These are phyloP conservation scores for Erythrophleum fordii DNA, from an alignment of 306 rosid genomes.

Conservation along the genomic window DNA sequence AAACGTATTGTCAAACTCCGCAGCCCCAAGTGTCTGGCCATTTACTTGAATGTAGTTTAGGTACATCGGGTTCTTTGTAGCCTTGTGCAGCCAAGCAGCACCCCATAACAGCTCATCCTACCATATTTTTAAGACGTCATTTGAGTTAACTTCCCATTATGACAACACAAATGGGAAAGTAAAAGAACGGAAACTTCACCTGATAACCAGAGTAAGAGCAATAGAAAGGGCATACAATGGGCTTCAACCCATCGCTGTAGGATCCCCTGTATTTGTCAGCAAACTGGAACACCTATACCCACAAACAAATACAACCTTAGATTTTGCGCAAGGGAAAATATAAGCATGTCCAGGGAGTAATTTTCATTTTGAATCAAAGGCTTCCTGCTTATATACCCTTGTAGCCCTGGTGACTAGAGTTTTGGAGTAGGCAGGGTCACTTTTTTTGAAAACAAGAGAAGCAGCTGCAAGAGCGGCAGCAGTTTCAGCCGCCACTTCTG, in stretches of 20 bases:
- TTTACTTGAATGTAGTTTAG: slow-evolving; percentile 84
- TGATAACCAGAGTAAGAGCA: slow-evolving; percentile 91
- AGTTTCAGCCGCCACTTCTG: slow-evolving; percentile 95
- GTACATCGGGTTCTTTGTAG: slow-evolving; percentile 78
- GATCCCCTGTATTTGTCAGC: slow-evolving; percentile 90
- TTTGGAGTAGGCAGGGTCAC: slow-evolving; percentile 81
- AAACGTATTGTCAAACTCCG: slow-evolving; percentile 80
- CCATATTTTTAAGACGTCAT: background rate
- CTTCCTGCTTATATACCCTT: slow-evolving; percentile 61
- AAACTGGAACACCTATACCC: slow-evolving; percentile 78
- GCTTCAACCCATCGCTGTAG: slow-evolving; percentile 74
- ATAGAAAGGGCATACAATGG: slow-evolving; percentile 83
- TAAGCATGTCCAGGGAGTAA: background rate
- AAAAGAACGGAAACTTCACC: slow-evolving; percentile 45
- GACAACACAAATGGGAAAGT: background rate
- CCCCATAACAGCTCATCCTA: slow-evolving; percentile 99
- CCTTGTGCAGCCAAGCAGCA: slow-evolving; percentile 98
- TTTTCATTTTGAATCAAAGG: background rate
- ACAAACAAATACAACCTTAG: background rate
- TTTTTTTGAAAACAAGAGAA: slow-evolving; percentile 84
- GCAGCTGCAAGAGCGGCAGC: slow-evolving; percentile 99
- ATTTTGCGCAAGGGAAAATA: background rate
- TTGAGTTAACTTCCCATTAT: background rate
- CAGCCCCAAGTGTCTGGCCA: slow-evolving; percentile 89
- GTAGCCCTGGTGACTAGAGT: slow-evolving; percentile 67